A percentile compares a stretch with the other conserved stretches of the same genome.
Conservation (phyloP, 2,329 filamentous ascomycete genomes). For the Tricladium varicosporioides region DNA sequence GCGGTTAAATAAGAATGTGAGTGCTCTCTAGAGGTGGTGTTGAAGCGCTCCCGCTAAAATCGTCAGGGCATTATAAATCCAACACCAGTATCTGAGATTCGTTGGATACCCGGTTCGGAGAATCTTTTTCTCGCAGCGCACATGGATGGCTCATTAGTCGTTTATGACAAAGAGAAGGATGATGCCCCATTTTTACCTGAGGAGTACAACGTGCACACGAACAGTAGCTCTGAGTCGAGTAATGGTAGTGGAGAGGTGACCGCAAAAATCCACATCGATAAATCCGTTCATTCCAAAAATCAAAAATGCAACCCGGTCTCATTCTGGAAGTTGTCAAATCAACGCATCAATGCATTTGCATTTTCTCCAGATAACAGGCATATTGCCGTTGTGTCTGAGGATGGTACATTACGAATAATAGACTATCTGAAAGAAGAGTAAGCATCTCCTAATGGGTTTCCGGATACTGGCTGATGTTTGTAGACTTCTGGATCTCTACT, state of each 20-base stretch:
- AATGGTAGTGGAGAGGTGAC: constrained; percentile 32
- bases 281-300: constrained; percentile 90
- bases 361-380: constrained; percentile 89
- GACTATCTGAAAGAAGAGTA: constrained; percentile 90
- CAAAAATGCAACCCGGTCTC: constrained; percentile 92
- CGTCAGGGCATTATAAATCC: constrained; percentile 79
- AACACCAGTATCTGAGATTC: constrained; percentile 81
- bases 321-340: constrained; percentile 88
- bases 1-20: constrained; percentile 89
- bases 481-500: constrained; percentile 82
- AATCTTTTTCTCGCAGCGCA: constrained; percentile 90
- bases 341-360: constrained; percentile 84
- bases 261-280: constrained; percentile 68
- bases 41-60: constrained; percentile 15
- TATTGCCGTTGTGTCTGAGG: constrained; percentile 86
- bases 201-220: constrained; percentile 43
- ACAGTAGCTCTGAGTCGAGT: constrained; percentile 30
- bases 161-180: constrained; percentile 97
- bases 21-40: constrained; percentile 23
- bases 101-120: constrained; percentile 93
- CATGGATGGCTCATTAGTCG: constrained; percentile 84
- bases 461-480: constrained; percentile 13
- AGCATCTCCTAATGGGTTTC: constrained; percentile 32
- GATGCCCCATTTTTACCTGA: constrained; percentile 78
- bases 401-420: constrained; percentile 84